A percentile compares a stretch with the other conserved stretches of the same genome.
These are phyloP conservation scores for Oenanthe sinensis DNA, from an alignment of 129 eudicot species.

Conservation along the genomic window DNA sequence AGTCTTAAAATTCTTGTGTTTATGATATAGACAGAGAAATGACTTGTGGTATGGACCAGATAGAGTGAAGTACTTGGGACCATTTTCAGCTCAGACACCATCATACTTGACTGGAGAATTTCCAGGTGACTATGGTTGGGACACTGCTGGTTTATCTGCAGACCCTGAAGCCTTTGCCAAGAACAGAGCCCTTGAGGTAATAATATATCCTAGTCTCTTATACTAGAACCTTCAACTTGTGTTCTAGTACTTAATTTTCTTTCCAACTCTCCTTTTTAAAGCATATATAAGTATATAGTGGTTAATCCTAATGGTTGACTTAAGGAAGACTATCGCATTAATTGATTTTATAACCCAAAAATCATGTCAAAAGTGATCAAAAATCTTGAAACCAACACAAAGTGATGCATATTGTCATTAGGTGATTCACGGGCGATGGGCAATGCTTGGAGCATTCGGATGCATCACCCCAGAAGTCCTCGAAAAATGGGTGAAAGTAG, in stretches of 20 bases:
- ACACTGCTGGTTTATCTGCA: constrained; percentile 34
- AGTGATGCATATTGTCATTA: neutral
- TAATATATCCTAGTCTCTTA: neutral
- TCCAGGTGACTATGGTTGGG: constrained; percentile 36
- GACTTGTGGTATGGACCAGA: constrained; percentile 35
- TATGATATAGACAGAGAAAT: constrained; percentile 12
- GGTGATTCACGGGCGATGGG: constrained; percentile 31
- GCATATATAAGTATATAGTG: too few species aligned
- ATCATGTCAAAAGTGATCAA: neutral
- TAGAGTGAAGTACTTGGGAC: constrained; percentile 33
- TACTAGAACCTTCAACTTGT: neutral
- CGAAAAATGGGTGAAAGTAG: constrained; percentile 24
- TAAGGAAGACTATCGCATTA: too few species aligned
- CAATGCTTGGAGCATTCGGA: constrained; percentile 32
- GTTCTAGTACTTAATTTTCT: too few species aligned
- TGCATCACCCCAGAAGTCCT: constrained; percentile 30
- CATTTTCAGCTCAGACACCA: constrained; percentile 30
- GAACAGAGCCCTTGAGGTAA: constrained; percentile 34
- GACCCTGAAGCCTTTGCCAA: constrained; percentile 33
- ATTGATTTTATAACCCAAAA: too few species aligned
- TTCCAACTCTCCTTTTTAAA: too few species aligned
- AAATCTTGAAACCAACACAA: neutral
- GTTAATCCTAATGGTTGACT: too few species aligned
- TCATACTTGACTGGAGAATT: constrained; percentile 31
- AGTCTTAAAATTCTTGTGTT: neutral